These are phyloP conservation scores for Aquilaria malaccensis DNA, from an alignment of 345 rosid genomes.

Conservation along the genomic window DNA sequence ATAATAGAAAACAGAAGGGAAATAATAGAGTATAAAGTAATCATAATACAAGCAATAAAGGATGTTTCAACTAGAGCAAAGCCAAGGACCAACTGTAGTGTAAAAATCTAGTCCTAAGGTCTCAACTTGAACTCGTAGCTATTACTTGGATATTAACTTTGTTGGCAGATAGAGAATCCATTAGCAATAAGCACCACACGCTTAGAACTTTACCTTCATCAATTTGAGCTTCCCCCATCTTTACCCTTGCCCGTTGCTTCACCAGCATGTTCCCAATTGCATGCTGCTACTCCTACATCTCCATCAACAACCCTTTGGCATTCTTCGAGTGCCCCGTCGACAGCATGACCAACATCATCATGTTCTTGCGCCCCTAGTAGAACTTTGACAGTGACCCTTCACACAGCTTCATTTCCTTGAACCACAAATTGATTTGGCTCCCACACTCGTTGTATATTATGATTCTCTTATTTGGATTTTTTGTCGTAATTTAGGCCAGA, in stretches of 20 bases:
- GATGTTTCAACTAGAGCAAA: too few relatives aligned
- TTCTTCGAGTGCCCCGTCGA: constrained; percentile 43
- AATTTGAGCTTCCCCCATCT: constrained; percentile 58
- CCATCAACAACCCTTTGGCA: constrained; percentile 28
- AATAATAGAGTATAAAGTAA: too few relatives aligned
- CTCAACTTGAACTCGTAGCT: constrained; percentile 52
- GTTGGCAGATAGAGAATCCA: constrained; percentile 35
- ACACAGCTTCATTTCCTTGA: constrained; percentile 35
- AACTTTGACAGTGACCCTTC: constrained; percentile 70
- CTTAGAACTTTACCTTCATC: constrained; percentile 46
- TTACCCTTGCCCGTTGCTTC: constrained; percentile 62
- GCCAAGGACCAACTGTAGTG: too few relatives aligned
- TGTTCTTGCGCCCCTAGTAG: constrained; percentile 72
- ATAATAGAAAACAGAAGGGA: too few relatives aligned
- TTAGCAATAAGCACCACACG: constrained; percentile 35
- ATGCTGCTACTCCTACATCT: constrained; percentile 30
- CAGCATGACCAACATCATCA: constrained; percentile 45
- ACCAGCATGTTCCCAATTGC: constrained; percentile 49
- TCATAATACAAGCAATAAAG: too few relatives aligned
- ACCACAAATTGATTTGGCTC: constrained; percentile 53
- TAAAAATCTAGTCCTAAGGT: constrained; percentile 13
- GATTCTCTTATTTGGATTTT: constrained; percentile 59
- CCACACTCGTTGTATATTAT: constrained; percentile 52
- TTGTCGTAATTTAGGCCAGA: constrained; percentile 22
- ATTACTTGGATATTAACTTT: constrained; percentile 33